Percentiles rank a stretch among this genome's conserved stretches.
phyloP scores from a whole-genome alignment of 2,329 filamentous ascomycete genomes.

The Botryosphaeria agaves region DNA sequence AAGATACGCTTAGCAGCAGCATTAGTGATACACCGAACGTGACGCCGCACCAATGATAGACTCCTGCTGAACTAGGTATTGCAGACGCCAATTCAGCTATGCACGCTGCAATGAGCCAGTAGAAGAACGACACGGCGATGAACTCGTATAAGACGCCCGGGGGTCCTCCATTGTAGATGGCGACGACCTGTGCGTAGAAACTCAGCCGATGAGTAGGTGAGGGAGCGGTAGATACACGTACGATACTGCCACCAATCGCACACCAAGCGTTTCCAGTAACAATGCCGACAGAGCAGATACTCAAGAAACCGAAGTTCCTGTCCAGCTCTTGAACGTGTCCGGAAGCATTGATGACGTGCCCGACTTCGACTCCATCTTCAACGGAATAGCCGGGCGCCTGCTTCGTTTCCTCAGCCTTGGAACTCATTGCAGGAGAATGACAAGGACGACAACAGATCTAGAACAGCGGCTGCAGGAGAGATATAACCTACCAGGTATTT shows the following conservation, averaged over 20 bases:
- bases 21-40: no score
- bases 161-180: conserved; percentile 27
- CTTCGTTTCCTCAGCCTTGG: background rate
- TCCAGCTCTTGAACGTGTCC: conserved; percentile 35
- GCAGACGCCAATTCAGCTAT: conserved; percentile 31
- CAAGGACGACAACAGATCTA: no score
- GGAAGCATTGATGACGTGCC: conserved; percentile 28
- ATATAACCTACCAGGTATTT: no score
- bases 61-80: conserved; percentile 15
- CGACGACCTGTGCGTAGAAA: conserved; percentile 13
- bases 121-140: conserved; percentile 30
- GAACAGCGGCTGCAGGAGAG: no score
- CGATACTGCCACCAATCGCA: conserved; percentile 18
- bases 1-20: no score
- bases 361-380: conserved; percentile 5
- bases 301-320: conserved; percentile 29
- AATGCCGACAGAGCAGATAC: conserved; percentile 28
- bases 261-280: conserved; percentile 22
- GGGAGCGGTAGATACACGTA: no score
- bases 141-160: conserved; percentile 29
- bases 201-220: no score
- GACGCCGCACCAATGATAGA: conserved; percentile 21
- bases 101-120: conserved; percentile 31
- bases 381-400: background rate
- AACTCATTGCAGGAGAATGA: no score